phyloP scores from a whole-genome alignment of 2,329 filamentous ascomycete genomes.

The Nothophaeocryptopus gaeumannii region DNA sequence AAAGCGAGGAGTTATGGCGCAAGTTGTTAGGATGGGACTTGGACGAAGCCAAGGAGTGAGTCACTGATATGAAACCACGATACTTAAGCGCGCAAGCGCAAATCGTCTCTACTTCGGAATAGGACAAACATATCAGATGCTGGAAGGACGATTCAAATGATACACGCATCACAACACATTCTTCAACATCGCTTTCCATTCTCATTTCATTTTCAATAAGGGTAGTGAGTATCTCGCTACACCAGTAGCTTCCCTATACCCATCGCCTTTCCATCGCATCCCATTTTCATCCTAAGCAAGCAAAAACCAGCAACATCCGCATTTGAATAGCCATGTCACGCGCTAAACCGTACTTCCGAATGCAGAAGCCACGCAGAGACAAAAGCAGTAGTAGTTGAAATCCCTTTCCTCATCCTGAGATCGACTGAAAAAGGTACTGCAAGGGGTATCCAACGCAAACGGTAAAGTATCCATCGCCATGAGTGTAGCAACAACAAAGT shows the following conservation, averaged over 20 bases:
- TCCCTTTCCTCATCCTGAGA: neutral
- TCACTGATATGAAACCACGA: too few relatives aligned
- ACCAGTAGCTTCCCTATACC: neutral
- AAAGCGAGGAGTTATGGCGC: too few relatives aligned
- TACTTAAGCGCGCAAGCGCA: too few relatives aligned
- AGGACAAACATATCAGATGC: too few relatives aligned
- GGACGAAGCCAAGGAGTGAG: too few relatives aligned
- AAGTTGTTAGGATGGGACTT: too few relatives aligned
- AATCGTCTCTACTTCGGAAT: too few relatives aligned
- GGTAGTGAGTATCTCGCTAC: neutral
- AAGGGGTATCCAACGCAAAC: constrained; percentile 6
- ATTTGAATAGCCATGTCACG: neutral
- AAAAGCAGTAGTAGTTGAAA: neutral
- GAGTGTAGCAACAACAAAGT: too few relatives aligned
- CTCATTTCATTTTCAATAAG: neutral
- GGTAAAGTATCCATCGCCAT: too few relatives aligned
- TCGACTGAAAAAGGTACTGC: neutral
- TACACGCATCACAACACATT: too few relatives aligned
- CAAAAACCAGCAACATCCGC: too few relatives aligned
- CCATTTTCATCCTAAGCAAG: neutral
- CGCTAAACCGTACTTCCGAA: constrained; percentile 9
- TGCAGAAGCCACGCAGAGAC: constrained; percentile 1
- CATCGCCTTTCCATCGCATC: neutral
- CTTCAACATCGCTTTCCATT: neutral
- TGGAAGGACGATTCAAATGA: too few relatives aligned